Percentiles rank a stretch among this genome's conserved stretches.
These are phyloP conservation scores for Alternaria sp. DNA, from an alignment of 2,329 filamentous ascomycete genomes.

Conservation along the genomic window DNA sequence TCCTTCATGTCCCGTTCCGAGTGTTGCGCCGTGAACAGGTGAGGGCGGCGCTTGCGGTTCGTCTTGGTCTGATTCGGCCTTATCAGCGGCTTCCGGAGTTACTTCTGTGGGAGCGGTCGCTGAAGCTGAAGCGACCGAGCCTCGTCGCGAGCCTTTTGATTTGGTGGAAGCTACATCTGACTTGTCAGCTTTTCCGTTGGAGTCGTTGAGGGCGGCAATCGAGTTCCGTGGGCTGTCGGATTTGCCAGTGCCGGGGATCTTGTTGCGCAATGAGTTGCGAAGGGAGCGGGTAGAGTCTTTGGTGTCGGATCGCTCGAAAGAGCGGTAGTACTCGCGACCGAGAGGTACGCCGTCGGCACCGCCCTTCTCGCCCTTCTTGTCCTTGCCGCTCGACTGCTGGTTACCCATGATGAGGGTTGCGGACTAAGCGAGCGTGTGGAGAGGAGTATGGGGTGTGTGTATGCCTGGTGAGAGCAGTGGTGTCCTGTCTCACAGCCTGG, in stretches of 20 bases:
- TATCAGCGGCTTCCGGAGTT: constrained; percentile 40
- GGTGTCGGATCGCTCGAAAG: constrained; percentile 89
- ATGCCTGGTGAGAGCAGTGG: constrained; percentile 9
- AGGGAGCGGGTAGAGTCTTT: constrained; percentile 90
- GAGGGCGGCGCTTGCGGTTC: constrained; percentile 71
- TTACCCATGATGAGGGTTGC: constrained; percentile 71
- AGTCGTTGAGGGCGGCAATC: constrained; percentile 59
- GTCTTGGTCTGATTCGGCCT: constrained; percentile 39
- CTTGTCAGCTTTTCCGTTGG: constrained; percentile 66
- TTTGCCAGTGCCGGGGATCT: constrained; percentile 77
- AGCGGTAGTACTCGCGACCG: constrained; percentile 77
- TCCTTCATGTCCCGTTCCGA: constrained; percentile 76
- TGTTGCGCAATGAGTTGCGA: constrained; percentile 79
- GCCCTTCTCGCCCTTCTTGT: constrained; percentile 53
- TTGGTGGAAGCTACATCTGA: constrained; percentile 77
- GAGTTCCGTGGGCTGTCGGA: constrained; percentile 84
- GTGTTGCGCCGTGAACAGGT: constrained; percentile 77
- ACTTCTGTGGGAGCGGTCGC: constrained; percentile 50
- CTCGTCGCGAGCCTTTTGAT: constrained; percentile 56
- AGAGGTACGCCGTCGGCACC: constrained; percentile 64
- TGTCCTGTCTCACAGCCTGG: neutral
- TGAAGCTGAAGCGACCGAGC: constrained; percentile 44
- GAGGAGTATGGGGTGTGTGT: constrained; percentile 9
- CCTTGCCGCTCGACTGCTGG: constrained; percentile 69
- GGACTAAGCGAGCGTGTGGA: constrained; percentile 14